phyloP scores from a whole-genome alignment of 345 rosid genomes.

The Salix exigua region DNA sequence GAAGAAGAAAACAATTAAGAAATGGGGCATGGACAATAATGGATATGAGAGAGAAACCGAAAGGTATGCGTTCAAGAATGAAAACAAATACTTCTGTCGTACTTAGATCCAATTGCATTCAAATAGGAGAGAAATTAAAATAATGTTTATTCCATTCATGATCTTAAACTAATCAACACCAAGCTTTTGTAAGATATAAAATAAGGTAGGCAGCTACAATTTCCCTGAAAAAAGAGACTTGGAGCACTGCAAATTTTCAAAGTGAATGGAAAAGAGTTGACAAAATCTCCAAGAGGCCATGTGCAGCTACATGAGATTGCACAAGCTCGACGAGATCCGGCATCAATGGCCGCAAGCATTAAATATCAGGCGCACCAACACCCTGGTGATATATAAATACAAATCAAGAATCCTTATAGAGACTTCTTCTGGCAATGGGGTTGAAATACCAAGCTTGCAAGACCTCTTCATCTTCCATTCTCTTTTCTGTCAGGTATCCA shows the following conservation, averaged over 20 bases:
- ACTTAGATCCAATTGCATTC: neutral
- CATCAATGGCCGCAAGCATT: slow-evolving; percentile 21
- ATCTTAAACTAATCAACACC: neutral
- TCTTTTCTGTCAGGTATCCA: slow-evolving; percentile 29
- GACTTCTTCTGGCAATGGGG: slow-evolving; percentile 25
- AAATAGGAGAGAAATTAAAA: too few species aligned
- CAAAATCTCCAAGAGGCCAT: slow-evolving; percentile 13
- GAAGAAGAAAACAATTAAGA: too few species aligned
- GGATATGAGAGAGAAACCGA: too few species aligned
- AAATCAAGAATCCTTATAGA: neutral
- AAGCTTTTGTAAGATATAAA: neutral
- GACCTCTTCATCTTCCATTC: slow-evolving; percentile 29
- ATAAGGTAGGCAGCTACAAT: neutral
- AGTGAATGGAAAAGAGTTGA: slow-evolving; percentile 4
- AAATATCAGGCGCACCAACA: neutral
- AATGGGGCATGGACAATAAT: too few species aligned
- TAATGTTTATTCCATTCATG: neutral
- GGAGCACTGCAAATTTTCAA: neutral
- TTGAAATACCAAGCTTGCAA: slow-evolving; percentile 35
- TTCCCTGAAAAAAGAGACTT: neutral
- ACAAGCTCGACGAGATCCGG: slow-evolving; percentile 40
- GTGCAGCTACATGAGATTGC: slow-evolving; percentile 17
- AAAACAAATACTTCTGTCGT: too few species aligned
- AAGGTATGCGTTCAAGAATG: too few species aligned
- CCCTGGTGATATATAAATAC: neutral